These are phyloP conservation scores for Acer yangbiense DNA, from an alignment of 345 rosid species.

Conservation along the genomic window DNA sequence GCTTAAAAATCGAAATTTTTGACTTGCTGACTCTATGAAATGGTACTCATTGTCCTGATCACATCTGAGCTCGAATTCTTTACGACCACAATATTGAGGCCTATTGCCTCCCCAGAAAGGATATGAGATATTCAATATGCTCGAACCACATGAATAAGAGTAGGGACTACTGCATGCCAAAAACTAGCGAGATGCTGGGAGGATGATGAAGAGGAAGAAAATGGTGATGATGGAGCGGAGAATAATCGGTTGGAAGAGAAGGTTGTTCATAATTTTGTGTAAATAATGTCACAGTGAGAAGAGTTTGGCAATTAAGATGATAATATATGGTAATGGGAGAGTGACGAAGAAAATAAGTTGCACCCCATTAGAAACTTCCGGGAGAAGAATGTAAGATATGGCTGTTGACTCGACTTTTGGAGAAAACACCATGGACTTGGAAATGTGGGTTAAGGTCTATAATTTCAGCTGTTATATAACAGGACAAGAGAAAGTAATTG, in stretches of 20 bases:
- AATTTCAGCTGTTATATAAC: too few species aligned
- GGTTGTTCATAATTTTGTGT: background rate
- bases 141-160: background rate
- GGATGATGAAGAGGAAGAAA: background rate
- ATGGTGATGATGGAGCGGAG: background rate
- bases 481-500: too few species aligned
- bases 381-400: too few species aligned
- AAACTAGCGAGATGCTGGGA: background rate
- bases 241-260: background rate
- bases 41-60: background rate
- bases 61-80: slow-evolving; percentile 1
- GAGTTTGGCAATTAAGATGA: too few species aligned
- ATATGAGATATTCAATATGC: background rate
- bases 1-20: slow-evolving; percentile 12
- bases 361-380: too few species aligned
- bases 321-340: too few species aligned
- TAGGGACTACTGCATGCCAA: background rate
- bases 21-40: fast-evolving
- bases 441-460: too few species aligned
- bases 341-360: too few species aligned
- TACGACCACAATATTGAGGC: slow-evolving; percentile 3
- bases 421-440: too few species aligned
- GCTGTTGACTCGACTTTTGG: too few species aligned
- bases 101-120: background rate
- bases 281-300: too few species aligned